These are phyloP conservation scores for Apiospora arundinis DNA, from an alignment of 2,329 filamentous ascomycete species.

Conservation along the genomic window DNA sequence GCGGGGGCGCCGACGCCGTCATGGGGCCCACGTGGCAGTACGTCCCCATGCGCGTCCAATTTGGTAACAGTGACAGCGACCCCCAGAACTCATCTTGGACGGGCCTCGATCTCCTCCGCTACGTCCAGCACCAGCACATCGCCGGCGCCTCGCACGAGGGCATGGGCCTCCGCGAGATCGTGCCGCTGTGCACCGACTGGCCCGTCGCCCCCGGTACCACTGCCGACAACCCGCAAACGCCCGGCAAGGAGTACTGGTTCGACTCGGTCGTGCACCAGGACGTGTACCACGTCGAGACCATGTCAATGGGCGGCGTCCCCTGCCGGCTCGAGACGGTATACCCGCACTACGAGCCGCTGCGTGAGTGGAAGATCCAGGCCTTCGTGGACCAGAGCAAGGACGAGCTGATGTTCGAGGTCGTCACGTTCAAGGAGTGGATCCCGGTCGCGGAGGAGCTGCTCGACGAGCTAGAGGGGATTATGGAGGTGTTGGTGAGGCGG, in stretches of 20 bases:
- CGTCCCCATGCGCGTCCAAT: constrained; percentile 66
- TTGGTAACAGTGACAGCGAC: constrained; percentile 47
- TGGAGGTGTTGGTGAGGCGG: constrained; percentile 47
- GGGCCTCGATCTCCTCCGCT: constrained; percentile 56
- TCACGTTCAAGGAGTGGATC: constrained; percentile 63
- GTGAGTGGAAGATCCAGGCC: constrained; percentile 67
- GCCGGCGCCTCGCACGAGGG: constrained; percentile 61
- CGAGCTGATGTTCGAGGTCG: constrained; percentile 61
- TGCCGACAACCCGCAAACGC: not conserved
- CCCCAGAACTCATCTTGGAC: constrained; percentile 48
- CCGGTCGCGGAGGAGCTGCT: constrained; percentile 57
- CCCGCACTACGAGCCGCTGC: constrained; percentile 61
- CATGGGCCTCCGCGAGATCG: constrained; percentile 61
- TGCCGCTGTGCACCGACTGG: constrained; percentile 54
- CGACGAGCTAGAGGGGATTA: constrained; percentile 52
- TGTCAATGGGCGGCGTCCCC: constrained; percentile 46
- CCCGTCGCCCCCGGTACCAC: constrained; percentile 34
- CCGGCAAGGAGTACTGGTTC: constrained; percentile 47
- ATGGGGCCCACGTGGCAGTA: constrained; percentile 73
- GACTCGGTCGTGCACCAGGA: constrained; percentile 66
- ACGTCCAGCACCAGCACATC: constrained; percentile 64
- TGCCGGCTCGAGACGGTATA: constrained; percentile 64
- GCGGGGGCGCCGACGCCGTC: constrained; percentile 64
- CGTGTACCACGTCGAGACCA: constrained; percentile 65
- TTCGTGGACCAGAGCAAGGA: constrained; percentile 55